Conservation (phyloP, 768 basidiomycete genomes). For the Leccinum fibrillosum region DNA sequence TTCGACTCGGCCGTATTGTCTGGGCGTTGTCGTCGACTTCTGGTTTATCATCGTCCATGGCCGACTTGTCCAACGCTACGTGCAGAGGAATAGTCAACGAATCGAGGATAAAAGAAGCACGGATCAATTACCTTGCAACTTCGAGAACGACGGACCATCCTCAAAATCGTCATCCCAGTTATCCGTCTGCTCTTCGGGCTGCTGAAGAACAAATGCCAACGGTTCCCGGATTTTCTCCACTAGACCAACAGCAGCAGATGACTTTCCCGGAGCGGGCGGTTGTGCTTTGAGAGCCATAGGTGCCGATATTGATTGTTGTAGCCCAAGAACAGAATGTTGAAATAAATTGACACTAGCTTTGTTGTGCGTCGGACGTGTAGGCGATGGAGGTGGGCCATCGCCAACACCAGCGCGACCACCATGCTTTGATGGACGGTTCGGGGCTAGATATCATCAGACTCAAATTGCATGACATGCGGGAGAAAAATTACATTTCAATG, state of each 20-base stretch:
- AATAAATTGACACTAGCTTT: conserved; percentile 26
- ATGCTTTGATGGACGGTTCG: conserved; percentile 71
- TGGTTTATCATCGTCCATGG: conserved; percentile 52
- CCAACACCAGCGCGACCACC: conserved; percentile 37
- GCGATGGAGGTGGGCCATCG: conserved; percentile 44
- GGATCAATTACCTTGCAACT: conserved; percentile 54
- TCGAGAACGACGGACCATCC: conserved; percentile 85
- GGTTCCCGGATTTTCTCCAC: conserved; percentile 48
- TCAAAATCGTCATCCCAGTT: conserved; percentile 99
- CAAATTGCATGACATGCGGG: conserved; percentile 13
- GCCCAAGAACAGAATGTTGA: conserved; percentile 32
- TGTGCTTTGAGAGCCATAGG: conserved; percentile 26
- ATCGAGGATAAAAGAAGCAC: not conserved
- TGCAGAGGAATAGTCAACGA: not conserved
- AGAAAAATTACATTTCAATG: conserved; percentile 68
- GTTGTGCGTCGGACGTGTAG: conserved; percentile 33
- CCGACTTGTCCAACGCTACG: conserved; percentile 60
- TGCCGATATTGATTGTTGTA: conserved; percentile 35
- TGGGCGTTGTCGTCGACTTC: conserved; percentile 71
- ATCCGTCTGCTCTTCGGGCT: conserved; percentile 84
- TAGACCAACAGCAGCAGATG: conserved; percentile 27
- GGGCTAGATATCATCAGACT: conserved; percentile 44
- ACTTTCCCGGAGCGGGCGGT: conserved; percentile 17
- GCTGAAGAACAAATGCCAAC: conserved; percentile 60
- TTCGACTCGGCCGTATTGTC: conserved; percentile 75